Conservation (phyloP, 2,329 filamentous ascomycete species). For the Cercospora sp. region DNA sequence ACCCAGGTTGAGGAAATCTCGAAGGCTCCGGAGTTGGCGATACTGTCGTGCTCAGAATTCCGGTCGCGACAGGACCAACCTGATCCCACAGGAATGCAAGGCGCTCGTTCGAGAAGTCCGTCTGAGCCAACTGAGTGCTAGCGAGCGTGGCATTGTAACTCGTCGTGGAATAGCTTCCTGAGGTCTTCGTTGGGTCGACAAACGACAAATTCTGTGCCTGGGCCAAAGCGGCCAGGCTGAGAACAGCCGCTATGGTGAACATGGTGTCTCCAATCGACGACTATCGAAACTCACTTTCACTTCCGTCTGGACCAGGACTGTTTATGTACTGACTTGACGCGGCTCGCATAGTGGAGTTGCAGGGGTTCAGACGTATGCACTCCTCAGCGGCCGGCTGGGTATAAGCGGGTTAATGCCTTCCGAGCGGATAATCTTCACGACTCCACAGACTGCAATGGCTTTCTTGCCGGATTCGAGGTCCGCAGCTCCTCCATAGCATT, state of each 20-base stretch:
- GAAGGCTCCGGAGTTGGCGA: constrained; percentile 39
- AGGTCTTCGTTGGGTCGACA: constrained; percentile 10
- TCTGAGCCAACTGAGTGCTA: constrained; percentile 46
- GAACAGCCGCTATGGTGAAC: not conserved
- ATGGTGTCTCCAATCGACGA: not conserved
- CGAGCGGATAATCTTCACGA: not conserved
- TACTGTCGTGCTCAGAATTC: constrained; percentile 34
- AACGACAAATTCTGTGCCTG: constrained; percentile 9
- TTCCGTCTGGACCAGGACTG: not conserved
- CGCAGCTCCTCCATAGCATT: not conserved
- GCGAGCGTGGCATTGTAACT: constrained; percentile 48
- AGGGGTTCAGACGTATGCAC: not conserved
- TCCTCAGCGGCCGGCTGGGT: not conserved
- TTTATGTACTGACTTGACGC: not conserved
- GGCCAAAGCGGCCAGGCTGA: not conserved
- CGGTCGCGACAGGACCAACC: constrained; percentile 32
- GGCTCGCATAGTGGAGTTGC: not conserved
- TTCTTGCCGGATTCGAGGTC: not conserved
- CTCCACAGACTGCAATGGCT: not conserved
- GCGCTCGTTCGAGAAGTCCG: constrained; percentile 51
- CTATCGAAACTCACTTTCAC: not conserved
- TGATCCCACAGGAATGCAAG: constrained; percentile 44
- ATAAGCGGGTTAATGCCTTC: constrained; percentile 4
- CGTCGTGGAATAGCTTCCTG: constrained; percentile 29
- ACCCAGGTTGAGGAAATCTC: constrained; percentile 36